Conservation (phyloP, 345 rosid genomes). For the Gossypium thurberi region DNA sequence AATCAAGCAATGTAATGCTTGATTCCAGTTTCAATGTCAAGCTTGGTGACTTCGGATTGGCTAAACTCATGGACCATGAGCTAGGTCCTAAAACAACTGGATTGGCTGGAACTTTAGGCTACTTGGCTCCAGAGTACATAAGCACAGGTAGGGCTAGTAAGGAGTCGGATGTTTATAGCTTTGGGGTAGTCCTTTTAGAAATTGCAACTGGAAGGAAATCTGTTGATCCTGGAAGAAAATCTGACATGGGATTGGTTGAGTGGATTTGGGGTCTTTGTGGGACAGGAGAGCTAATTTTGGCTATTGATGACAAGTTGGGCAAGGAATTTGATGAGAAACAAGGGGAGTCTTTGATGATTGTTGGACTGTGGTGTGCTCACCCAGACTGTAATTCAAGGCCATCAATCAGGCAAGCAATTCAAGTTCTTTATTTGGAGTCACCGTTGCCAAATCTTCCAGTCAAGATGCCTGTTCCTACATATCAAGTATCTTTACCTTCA, state of each 20-base stretch:
- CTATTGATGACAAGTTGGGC: conserved; percentile 28
- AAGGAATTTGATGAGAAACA: conserved; percentile 33
- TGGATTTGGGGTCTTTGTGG: conserved; percentile 46
- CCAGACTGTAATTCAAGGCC: conserved; percentile 42
- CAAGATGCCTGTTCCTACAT: conserved; percentile 40
- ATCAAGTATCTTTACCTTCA: conserved; percentile 21
- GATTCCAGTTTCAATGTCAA: conserved; percentile 50
- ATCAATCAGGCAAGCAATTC: conserved; percentile 46
- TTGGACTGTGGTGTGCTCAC: conserved; percentile 60
- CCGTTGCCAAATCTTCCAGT: conserved; percentile 35
- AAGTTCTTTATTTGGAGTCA: conserved; percentile 38
- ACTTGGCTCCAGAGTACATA: conserved; percentile 49
- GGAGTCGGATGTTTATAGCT: conserved; percentile 39
- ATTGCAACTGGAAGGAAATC: conserved; percentile 41
- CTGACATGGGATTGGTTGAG: conserved; percentile 33
- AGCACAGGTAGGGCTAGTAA: conserved; percentile 46
- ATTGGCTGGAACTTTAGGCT: conserved; percentile 45
- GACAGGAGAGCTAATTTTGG: conserved; percentile 16
- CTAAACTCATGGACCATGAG: conserved; percentile 44
- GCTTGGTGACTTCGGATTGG: conserved; percentile 66
- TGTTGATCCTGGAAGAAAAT: conserved; percentile 17
- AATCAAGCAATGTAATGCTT: conserved; percentile 52
- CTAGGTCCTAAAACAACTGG: conserved; percentile 39
- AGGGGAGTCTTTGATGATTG: conserved; percentile 33
- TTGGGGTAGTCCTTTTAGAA: conserved; percentile 39